phyloP scores from a whole-genome alignment of 1,284 basidiomycete species.

The Irpex sp. region DNA sequence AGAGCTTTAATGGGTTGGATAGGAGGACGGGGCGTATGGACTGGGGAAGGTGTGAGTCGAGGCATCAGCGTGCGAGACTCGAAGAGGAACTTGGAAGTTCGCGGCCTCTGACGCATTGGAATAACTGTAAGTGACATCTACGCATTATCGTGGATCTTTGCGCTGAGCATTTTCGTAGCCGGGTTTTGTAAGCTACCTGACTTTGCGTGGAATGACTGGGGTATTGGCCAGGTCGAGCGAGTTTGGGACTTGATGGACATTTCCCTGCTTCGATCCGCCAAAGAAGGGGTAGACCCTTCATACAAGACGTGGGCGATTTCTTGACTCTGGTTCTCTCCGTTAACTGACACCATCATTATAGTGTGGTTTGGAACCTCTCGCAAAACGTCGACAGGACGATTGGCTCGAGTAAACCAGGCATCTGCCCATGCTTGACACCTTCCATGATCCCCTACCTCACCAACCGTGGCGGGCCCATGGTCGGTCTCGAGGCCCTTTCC shows the following conservation, averaged over 20 bases:
- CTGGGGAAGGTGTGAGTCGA: slow-evolving; percentile 89
- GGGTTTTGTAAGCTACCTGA: slow-evolving; percentile 86
- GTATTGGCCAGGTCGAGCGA: slow-evolving; percentile 83
- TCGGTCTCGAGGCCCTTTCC: slow-evolving; percentile 87
- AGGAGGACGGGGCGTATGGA: slow-evolving; percentile 71
- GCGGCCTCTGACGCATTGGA: slow-evolving; percentile 89
- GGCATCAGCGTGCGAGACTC: slow-evolving; percentile 83
- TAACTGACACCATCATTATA: slow-evolving; percentile 5
- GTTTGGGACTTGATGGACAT: slow-evolving; percentile 96
- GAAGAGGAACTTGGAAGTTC: slow-evolving; percentile 82
- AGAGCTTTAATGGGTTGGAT: slow-evolving; percentile 55
- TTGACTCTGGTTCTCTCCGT: not conserved
- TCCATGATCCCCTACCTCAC: slow-evolving; percentile 97
- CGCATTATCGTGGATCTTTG: not conserved
- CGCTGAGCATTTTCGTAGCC: slow-evolving; percentile 34
- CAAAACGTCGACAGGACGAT: slow-evolving; percentile 93
- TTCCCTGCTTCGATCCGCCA: slow-evolving; percentile 76
- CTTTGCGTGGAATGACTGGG: slow-evolving; percentile 95
- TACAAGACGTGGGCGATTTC: slow-evolving; percentile 70
- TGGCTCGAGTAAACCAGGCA: slow-evolving; percentile 74
- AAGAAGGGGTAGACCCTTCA: slow-evolving; percentile 74
- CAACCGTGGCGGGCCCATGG: slow-evolving; percentile 93
- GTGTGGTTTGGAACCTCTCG: slow-evolving; percentile 87
- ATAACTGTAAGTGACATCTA: slow-evolving; percentile 62
- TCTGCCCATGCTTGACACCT: slow-evolving; percentile 89